These are phyloP conservation scores for Hymenoscyphus fructigenus DNA, from an alignment of 2,329 filamentous ascomycete species.

Conservation along the genomic window DNA sequence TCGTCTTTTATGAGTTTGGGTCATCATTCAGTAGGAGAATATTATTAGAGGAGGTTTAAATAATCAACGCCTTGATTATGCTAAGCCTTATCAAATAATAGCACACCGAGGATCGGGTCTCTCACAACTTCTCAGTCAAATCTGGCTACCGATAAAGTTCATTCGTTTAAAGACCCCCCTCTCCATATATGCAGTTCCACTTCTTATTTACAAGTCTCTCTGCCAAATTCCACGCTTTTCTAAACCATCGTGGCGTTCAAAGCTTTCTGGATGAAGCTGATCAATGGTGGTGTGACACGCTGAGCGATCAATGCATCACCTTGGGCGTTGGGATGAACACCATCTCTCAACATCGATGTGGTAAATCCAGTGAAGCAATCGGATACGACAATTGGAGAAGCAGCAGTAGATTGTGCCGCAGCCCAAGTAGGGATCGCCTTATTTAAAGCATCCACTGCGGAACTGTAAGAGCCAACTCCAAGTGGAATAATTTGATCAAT, in stretches of 20 bases:
- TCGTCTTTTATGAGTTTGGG: no score
- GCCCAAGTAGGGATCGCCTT: conserved; percentile 42
- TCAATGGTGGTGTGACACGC: conserved; percentile 8
- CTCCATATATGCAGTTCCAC: no score
- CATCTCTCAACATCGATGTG: conserved; percentile 39
- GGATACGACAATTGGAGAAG: conserved; percentile 43
- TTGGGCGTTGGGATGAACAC: conserved; percentile 41
- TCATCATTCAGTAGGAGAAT: no score
- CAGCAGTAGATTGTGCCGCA: conserved; percentile 36
- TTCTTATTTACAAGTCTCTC: no score
- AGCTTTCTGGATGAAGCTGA: neutral
- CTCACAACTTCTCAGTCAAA: no score
- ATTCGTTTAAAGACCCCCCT: no score
- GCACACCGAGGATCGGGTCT: no score
- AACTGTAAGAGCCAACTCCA: conserved; percentile 27
- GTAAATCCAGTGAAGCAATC: conserved; percentile 41
- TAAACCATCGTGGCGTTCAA: neutral
- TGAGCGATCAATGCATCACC: conserved; percentile 18
- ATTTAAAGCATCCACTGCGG: conserved; percentile 38
- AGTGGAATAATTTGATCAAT: conserved; percentile 44
- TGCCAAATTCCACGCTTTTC: no score
- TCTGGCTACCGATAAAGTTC: no score
- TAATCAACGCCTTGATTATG: no score
- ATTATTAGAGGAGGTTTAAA: no score
- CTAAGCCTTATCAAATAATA: no score